Percentiles rank a stretch among this genome's conserved stretches.
Evolutionary conservation across 768 basidiomycete species (phyloP).

Genomic region (Candolleomyces efflorescens): DNA sequence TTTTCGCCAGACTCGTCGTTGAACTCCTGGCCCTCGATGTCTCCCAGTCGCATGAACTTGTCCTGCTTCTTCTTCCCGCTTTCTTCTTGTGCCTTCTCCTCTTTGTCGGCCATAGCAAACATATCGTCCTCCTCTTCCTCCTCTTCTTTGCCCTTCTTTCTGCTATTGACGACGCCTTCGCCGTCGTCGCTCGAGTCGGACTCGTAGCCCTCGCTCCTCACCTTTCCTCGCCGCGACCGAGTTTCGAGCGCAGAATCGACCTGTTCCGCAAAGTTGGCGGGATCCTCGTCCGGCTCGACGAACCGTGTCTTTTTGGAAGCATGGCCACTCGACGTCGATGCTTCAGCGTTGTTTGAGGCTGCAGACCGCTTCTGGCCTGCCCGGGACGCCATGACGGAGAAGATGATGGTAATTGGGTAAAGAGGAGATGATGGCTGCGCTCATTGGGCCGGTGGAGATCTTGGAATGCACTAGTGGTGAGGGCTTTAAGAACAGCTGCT

Average conservation of each 20-base stretch:
- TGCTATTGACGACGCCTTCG: conserved; percentile 86
- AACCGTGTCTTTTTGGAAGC: conserved; percentile 73
- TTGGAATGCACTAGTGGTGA: too few relatives aligned
- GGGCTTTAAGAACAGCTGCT: neutral
- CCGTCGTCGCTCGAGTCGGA: conserved; percentile 94
- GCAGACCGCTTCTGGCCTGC: conserved; percentile 34
- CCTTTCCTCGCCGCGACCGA: conserved; percentile 64
- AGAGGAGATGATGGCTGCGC: neutral
- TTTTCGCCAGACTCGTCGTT: conserved; percentile 41
- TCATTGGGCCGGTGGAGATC: too few relatives aligned
- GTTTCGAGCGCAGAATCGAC: conserved; percentile 72
- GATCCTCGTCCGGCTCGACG: conserved; percentile 71
- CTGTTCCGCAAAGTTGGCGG: conserved; percentile 70
- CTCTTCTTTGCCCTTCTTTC: conserved; percentile 54
- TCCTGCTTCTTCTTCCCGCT: conserved; percentile 52
- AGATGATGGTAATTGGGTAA: conserved; percentile 4
- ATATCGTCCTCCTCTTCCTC: conserved; percentile 73
- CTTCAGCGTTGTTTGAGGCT: conserved; percentile 22
- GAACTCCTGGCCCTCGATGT: conserved; percentile 98
- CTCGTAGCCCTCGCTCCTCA: conserved; percentile 86
- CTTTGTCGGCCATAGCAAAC: conserved; percentile 67
- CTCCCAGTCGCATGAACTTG: conserved; percentile 80
- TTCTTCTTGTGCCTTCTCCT: conserved; percentile 42
- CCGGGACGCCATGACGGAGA: conserved; percentile 24
- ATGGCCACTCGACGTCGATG: conserved; percentile 24